These are phyloP conservation scores for Discostella pseudostelligera DNA, from an alignment of 108 stramenopile species.

Conservation along the genomic window DNA sequence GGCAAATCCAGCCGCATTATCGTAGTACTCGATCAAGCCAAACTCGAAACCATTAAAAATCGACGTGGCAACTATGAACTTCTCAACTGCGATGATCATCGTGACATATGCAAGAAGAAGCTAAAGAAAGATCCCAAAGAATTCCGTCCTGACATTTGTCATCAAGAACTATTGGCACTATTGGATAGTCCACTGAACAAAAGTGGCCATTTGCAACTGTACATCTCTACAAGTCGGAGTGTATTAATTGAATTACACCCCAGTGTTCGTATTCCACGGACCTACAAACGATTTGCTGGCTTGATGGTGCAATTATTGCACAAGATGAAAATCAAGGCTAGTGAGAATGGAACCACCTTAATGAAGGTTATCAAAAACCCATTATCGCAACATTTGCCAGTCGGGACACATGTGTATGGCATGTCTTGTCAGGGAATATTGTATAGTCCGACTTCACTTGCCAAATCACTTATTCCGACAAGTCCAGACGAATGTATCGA, in stretches of 20 bases:
- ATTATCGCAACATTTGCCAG: slow-evolving; percentile 92
- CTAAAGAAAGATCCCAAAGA: slow-evolving; percentile 89
- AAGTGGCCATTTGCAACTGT: slow-evolving; percentile 90
- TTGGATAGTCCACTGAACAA: slow-evolving; percentile 98
- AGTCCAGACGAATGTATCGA: slow-evolving; percentile 44
- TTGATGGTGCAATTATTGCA: slow-evolving; percentile 97
- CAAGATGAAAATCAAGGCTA: slow-evolving; percentile 99
- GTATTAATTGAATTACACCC: slow-evolving; percentile 97
- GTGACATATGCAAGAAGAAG: slow-evolving; percentile 89
- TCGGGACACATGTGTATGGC: slow-evolving; percentile 89
- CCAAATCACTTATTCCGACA: slow-evolving; percentile 69
- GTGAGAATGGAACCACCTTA: slow-evolving; percentile 84
- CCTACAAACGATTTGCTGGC: slow-evolving; percentile 95
- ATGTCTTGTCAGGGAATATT: slow-evolving; percentile 79
- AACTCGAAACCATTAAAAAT: slow-evolving; percentile 96
- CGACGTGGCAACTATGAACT: slow-evolving; percentile 92
- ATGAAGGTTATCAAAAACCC: slow-evolving; percentile 99
- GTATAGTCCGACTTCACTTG: slow-evolving; percentile 84
- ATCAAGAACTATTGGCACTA: slow-evolving; percentile 96
- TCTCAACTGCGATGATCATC: slow-evolving; percentile 98
- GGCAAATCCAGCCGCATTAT: slow-evolving; percentile 49
- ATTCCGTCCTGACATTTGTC: slow-evolving; percentile 96
- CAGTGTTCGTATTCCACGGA: slow-evolving; percentile 92
- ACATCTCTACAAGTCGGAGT: slow-evolving; percentile 88
- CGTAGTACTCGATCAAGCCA: slow-evolving; percentile 91